These are phyloP conservation scores for Geotrichum europaeum DNA, from an alignment of 1,139 yeast genomes.

Conservation along the genomic window DNA sequence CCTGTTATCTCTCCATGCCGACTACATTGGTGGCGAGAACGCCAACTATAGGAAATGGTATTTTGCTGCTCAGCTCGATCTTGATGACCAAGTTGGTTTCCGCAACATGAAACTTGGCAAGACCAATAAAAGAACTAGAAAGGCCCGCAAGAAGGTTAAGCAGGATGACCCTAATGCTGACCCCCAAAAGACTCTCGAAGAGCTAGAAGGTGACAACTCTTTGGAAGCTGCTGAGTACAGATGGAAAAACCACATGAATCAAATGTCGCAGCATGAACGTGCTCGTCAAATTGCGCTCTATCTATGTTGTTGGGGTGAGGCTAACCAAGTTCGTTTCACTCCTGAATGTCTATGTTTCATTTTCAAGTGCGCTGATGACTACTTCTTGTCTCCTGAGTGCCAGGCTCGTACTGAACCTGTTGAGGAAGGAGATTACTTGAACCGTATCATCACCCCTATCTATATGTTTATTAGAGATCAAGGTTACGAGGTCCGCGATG, in stretches of 20 bases:
- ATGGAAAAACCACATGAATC: conserved; percentile 77
- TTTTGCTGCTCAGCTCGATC: conserved; percentile 84
- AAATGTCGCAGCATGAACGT: conserved; percentile 65
- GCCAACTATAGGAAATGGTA: conserved; percentile 95
- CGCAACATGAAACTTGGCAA: conserved; percentile 76
- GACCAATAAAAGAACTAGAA: conserved; percentile 48
- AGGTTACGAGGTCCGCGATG: conserved; percentile 90
- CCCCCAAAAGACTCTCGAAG: conserved; percentile 58
- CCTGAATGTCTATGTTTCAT: conserved; percentile 91
- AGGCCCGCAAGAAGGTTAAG: conserved; percentile 54
- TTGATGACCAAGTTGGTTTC: conserved; percentile 76
- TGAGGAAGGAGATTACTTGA: conserved; percentile 93
- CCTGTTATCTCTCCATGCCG: conserved; percentile 85
- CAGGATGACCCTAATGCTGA: conserved; percentile 45
- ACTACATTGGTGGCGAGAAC: conserved; percentile 91
- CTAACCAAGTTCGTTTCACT: conserved; percentile 92
- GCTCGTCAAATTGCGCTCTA: conserved; percentile 87
- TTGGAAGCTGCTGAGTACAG: conserved; percentile 75
- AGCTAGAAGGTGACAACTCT: conserved; percentile 81
- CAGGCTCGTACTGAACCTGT: conserved; percentile 70
- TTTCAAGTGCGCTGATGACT: conserved; percentile 88
- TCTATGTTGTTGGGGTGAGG: conserved; percentile 96
- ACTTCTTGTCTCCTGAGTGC: conserved; percentile 80
- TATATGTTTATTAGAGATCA: conserved; percentile 89
- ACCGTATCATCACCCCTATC: conserved; percentile 86